Evolutionary conservation across 768 basidiomycete genomes (phyloP).

Genomic region (Naganishia vaughanmartiniae): DNA sequence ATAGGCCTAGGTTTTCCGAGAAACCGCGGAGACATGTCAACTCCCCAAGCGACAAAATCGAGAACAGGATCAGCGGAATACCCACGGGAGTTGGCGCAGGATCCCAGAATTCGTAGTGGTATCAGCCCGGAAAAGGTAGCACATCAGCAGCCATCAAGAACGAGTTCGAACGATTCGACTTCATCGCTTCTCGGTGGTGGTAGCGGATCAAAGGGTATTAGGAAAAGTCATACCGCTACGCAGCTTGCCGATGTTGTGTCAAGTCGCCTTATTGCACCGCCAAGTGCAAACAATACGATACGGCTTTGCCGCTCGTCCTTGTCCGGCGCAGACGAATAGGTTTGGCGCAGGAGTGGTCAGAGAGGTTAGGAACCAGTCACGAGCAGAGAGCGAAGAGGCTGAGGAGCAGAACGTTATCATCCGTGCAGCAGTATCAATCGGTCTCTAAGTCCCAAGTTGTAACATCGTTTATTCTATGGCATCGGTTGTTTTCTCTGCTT

Average conservation of each 20-base stretch:
- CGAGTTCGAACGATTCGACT: neutral
- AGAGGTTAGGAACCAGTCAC: no score
- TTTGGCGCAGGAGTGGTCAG: neutral
- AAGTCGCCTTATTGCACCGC: neutral
- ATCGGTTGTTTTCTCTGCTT: no score
- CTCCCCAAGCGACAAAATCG: neutral
- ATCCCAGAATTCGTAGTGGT: slow-evolving; percentile 1
- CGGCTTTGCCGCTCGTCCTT: neutral
- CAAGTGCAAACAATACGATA: neutral
- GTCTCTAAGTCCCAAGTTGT: no score
- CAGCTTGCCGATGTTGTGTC: neutral
- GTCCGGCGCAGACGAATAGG: neutral
- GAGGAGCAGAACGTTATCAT: no score
- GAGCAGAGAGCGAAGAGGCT: no score
- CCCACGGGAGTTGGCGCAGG: slow-evolving; percentile 9
- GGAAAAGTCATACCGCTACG: slow-evolving; percentile 4
- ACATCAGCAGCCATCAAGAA: neutral
- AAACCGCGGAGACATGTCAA: neutral
- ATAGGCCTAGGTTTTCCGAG: slow-evolving; percentile 6
- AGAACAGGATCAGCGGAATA: slow-evolving; percentile 17
- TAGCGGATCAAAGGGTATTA: neutral
- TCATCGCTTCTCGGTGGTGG: neutral
- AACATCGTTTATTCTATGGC: no score
- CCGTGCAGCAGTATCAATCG: no score
- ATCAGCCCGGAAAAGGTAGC: neutral